Conservation (phyloP, 2,329 filamentous ascomycete species). For the Diaporthe sp. region DNA sequence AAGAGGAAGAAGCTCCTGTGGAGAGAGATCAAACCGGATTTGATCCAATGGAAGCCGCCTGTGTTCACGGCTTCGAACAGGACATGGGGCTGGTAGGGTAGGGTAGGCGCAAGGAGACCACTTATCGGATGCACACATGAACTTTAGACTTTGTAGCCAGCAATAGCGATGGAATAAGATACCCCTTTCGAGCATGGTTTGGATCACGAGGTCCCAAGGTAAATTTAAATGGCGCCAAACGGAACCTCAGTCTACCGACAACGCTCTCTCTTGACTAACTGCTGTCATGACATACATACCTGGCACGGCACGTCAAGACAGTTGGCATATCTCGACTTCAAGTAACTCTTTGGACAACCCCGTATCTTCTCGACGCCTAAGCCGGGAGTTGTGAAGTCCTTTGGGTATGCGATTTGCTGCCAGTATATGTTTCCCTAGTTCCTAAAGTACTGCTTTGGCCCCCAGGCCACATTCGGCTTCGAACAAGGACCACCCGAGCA, state of each 20-base stretch:
- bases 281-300: not conserved
- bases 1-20: conserved; percentile 86
- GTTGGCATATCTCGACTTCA: not conserved
- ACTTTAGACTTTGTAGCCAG: conserved; percentile 11
- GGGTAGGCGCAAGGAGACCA: not conserved
- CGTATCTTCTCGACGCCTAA: not conserved
- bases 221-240: not conserved
- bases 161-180: conserved; percentile 29
- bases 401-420: no score
- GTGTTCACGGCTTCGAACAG: conserved; percentile 91
- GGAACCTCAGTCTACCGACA: not conserved
- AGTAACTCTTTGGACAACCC: not conserved
- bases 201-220: no score
- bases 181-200: conserved; percentile 39
- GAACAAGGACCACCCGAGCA: not conserved
- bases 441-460: not conserved
- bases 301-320: not conserved
- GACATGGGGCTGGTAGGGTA: conserved; percentile 97
- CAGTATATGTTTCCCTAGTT: not conserved
- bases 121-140: not conserved
- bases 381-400: not conserved
- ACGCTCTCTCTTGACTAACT: not conserved
- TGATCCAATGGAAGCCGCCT: conserved; percentile 95
- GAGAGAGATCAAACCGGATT: conserved; percentile 80
- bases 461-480: not conserved